A percentile compares a stretch with the other conserved stretches of the same genome.
phyloP scores from a whole-genome alignment of 1,284 basidiomycete species.

The Inonotus hispidus region DNA sequence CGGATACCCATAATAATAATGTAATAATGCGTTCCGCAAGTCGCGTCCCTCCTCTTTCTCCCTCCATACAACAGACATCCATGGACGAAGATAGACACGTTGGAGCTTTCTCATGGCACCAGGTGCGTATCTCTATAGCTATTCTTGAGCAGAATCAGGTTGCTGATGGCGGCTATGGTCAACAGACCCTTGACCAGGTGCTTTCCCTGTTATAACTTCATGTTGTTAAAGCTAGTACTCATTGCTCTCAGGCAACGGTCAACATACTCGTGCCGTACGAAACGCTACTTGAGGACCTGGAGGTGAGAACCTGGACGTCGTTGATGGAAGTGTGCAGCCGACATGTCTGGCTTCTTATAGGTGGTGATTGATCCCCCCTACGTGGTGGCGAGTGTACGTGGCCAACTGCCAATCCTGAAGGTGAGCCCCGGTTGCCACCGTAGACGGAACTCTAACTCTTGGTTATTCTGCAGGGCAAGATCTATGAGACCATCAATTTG shows the following conservation, averaged over 20 bases:
- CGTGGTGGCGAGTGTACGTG: constrained; percentile 64
- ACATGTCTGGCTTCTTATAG: constrained; percentile 30
- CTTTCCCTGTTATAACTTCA: constrained; percentile 8
- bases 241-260: constrained; percentile 58
- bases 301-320: constrained; percentile 38
- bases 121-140: constrained; percentile 28
- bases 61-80: constrained; percentile 4
- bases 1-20: neutral
- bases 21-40: constrained; percentile 3
- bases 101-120: constrained; percentile 39
- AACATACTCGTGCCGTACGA: constrained; percentile 66
- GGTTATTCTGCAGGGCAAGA: constrained; percentile 45
- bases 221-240: constrained; percentile 6
- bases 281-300: constrained; percentile 62
- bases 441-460: neutral
- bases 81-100: constrained; percentile 33
- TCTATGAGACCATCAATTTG: constrained; percentile 62
- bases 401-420: constrained; percentile 65
- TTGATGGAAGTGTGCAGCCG: neutral
- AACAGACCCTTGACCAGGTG: constrained; percentile 42
- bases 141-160: constrained; percentile 7
- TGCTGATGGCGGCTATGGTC: neutral
- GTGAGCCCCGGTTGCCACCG: constrained; percentile 31
- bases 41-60: constrained; percentile 18
- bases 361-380: constrained; percentile 65